Percentiles rank a stretch among this genome's conserved stretches.
Conservation (phyloP, 257 asterid genomes). For the Capsicum baccatum region DNA sequence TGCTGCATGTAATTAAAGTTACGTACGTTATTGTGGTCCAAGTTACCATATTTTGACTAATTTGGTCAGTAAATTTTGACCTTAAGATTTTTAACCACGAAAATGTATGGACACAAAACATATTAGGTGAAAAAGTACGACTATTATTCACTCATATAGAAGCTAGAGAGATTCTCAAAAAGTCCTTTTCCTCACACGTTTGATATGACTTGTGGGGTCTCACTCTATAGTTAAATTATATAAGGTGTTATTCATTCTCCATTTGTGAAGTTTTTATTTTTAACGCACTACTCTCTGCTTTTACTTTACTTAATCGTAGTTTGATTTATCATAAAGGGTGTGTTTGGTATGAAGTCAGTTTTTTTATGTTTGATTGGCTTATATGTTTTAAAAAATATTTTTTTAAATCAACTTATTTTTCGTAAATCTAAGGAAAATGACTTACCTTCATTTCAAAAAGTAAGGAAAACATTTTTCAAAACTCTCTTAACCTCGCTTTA, state of each 20-base stretch:
- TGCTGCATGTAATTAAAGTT: background rate
- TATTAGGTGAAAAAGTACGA: background rate
- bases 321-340: no score
- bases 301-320: no score
- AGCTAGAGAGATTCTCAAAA: background rate
- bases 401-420: no score
- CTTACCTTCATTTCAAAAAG: no score
- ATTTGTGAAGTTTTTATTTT: no score
- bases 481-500: no score
- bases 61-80: background rate
- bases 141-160: background rate
- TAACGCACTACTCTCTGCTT: no score
- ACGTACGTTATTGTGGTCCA: slow-evolving; percentile 3
- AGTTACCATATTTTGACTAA: slow-evolving; percentile 2
- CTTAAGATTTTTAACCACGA: background rate
- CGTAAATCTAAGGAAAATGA: no score
- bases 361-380: no score
- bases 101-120: background rate
- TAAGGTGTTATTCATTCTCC: background rate
- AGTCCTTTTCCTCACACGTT: background rate
- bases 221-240: background rate
- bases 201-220: background rate
- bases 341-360: no score
- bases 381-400: no score
- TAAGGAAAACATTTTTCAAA: no score